A percentile compares a stretch with the other conserved stretches of the same genome.
phyloP scores from a whole-genome alignment of 257 asterid species.

The Nemophila menziesii region DNA sequence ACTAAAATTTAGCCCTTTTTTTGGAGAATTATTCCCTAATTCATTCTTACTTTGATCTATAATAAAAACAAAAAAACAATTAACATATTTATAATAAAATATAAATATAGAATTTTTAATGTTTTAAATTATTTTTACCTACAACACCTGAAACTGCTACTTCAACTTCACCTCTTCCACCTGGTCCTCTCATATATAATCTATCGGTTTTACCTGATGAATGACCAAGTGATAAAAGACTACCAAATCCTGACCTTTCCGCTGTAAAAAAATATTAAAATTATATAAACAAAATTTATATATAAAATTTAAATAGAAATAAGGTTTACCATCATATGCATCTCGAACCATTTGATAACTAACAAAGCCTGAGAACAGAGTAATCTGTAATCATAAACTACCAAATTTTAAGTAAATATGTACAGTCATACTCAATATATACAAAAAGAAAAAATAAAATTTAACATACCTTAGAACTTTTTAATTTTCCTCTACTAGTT shows the following conservation, averaged over 20 bases:
- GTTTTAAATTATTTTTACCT: constrained; percentile 45
- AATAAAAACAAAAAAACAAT: not conserved
- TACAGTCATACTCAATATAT: not conserved
- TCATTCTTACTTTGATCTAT: constrained; percentile 85
- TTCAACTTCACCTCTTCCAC: constrained; percentile 99
- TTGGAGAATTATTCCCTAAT: constrained; percentile 43
- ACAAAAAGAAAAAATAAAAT: not conserved
- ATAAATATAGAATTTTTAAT: constrained; percentile 4
- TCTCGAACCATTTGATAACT: constrained; percentile 97
- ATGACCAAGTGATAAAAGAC: constrained; percentile 83
- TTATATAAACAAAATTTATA: too few relatives aligned
- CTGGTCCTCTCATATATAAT: constrained; percentile 97
- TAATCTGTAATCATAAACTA: constrained; percentile 42
- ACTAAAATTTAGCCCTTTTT: constrained; percentile 51
- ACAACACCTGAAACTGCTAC: constrained; percentile 95
- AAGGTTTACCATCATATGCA: constrained; percentile 77
- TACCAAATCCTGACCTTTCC: constrained; percentile 89
- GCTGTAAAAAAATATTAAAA: constrained; percentile 53
- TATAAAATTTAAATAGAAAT: too few relatives aligned
- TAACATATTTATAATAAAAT: not conserved
- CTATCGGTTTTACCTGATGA: constrained; percentile 83
- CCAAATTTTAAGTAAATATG: constrained; percentile 10
- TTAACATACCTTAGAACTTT: constrained; percentile 58
- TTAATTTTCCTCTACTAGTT: constrained; percentile 37
- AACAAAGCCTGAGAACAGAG: constrained; percentile 92